Evolutionary conservation across 139 green algal species (phyloP).

Genomic region (Picochlorum sp.): DNA sequence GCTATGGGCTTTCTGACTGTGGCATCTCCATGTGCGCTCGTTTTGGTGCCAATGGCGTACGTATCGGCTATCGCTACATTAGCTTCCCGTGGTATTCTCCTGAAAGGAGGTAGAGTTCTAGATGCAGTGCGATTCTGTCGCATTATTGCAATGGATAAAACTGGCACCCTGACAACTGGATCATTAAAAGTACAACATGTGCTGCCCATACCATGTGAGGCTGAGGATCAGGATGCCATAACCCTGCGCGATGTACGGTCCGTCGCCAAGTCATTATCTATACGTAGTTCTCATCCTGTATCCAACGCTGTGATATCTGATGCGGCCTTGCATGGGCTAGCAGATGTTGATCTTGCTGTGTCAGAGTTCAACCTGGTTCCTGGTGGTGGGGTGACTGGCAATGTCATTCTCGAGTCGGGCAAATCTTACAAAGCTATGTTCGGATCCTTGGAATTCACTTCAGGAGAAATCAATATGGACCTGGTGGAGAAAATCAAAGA

Average conservation of each 20-base stretch:
- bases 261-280: constrained; percentile 32
- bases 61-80: constrained; percentile 71
- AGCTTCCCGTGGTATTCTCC: constrained; percentile 55
- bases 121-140: constrained; percentile 52
- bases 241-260: constrained; percentile 10
- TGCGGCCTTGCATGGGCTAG: background rate
- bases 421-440: background rate
- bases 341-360: constrained; percentile 9
- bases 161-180: constrained; percentile 78
- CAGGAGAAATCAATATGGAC: background rate
- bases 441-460: constrained; percentile 3
- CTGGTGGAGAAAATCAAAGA: background rate
- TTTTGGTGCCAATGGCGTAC: constrained; percentile 80
- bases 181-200: background rate
- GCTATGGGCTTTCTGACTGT: constrained; percentile 73
- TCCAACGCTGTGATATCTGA: constrained; percentile 27
- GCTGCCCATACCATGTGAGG: background rate
- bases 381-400: constrained; percentile 30
- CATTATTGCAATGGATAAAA: constrained; percentile 80
- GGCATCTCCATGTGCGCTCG: constrained; percentile 74
- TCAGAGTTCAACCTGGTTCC: constrained; percentile 33
- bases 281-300: constrained; percentile 39
- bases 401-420: background rate
- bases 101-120: constrained; percentile 63
- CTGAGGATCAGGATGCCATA: background rate